Base-by-base conservation (phyloP, 2,329 filamentous ascomycete genomes). In the Fusarium domesticum region DNA sequence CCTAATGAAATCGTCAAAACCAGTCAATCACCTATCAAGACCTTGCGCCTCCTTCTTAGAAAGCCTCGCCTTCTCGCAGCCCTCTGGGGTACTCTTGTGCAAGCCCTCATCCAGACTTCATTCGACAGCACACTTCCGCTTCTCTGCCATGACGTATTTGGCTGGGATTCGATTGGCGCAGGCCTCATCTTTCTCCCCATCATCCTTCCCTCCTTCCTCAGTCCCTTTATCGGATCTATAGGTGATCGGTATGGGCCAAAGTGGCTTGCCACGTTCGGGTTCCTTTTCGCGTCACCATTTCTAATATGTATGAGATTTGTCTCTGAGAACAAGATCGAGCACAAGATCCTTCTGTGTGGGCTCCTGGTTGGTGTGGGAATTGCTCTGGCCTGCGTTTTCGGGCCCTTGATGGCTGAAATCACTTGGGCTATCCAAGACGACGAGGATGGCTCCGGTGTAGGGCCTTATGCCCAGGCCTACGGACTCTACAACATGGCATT, bases 401-500 rank as follows among this genome's bases (percentile, higher is more conserved):
- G 60, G 2, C 63, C 64, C 3, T 35, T 68, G 40, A 68, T 66
- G 58, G 65, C 64, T 2, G 65, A 68, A 50, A 66, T 68, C 31
- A 64, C 61, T 28, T 68, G 62, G 61, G 50, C 63, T 4, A 52
- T 64, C 7, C 49, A 62, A 37, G 47, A 39, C 10, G 50, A 54
- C 14, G 51, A 54, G 39, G 53, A 53, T 3, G 51, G 50, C 14
- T 47, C 49, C 28, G 53, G 51, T 17, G 50, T 38, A 6, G 57
- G 55, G 12, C 63, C 66, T 6, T 64, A 64, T 42, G 65, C 64
- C 10, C 62, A 64, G 16, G 63, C 61, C 2, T 68, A 68, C 38
- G 65, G 64, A 3, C 45, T 68, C 28, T 68, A 66, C 44, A 68
- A 65, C 37, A 58, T 68, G 45, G 62, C 65, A 6, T 68, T 58